Evolutionary conservation across 1,284 basidiomycete species (phyloP).

Genomic region (Cutaneotrichosporon curvatum): DNA sequence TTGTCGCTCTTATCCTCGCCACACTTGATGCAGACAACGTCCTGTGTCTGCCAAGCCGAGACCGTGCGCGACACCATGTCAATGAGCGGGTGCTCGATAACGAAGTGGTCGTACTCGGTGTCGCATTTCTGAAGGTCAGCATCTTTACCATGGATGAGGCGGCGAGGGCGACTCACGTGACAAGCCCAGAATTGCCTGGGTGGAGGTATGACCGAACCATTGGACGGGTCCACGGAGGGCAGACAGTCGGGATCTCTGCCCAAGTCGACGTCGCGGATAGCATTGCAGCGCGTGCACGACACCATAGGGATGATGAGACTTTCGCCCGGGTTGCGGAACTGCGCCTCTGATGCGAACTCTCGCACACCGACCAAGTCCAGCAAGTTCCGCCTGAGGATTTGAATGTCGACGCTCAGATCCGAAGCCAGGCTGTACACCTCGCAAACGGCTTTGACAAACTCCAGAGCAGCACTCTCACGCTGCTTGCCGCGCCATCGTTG

Average conservation of each 20-base stretch:
- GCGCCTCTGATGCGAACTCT: constrained; percentile 77
- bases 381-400: constrained; percentile 79
- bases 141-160: neutral
- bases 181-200: constrained; percentile 46
- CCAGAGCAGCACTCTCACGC: constrained; percentile 63
- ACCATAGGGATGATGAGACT: constrained; percentile 80
- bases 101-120: constrained; percentile 77
- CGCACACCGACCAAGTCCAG: constrained; percentile 81
- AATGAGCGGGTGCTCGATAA: constrained; percentile 81
- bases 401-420: constrained; percentile 76
- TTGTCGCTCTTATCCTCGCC: constrained; percentile 81
- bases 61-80: constrained; percentile 66
- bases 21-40: constrained; percentile 73
- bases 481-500: neutral
- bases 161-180: constrained; percentile 20
- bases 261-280: constrained; percentile 85
- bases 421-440: constrained; percentile 71
- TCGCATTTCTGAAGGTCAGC: constrained; percentile 56
- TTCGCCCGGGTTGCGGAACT: constrained; percentile 88
- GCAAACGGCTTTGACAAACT: constrained; percentile 83
- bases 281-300: constrained; percentile 84
- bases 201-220: constrained; percentile 40
- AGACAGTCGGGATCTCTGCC: constrained; percentile 86
- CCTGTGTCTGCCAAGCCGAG: constrained; percentile 76
- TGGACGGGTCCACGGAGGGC: constrained; percentile 46